phyloP scores from a whole-genome alignment of 306 rosid genomes.

The Dryas octopetala region DNA sequence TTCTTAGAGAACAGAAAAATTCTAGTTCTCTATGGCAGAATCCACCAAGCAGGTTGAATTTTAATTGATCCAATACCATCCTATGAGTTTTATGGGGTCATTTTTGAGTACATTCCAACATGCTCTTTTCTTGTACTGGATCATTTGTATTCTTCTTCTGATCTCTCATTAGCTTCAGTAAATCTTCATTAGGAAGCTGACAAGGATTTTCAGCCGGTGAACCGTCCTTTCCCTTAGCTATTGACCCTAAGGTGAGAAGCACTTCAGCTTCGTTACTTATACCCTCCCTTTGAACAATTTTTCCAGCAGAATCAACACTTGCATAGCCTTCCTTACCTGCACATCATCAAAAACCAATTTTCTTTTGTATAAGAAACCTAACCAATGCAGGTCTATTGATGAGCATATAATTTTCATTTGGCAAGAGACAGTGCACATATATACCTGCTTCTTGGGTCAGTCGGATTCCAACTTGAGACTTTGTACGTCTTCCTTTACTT shows the following conservation, averaged over 20 bases:
- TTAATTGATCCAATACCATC: background rate
- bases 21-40: slow-evolving; percentile 2
- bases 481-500: slow-evolving; percentile 23
- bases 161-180: slow-evolving; percentile 1
- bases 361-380: background rate
- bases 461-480: slow-evolving; percentile 14
- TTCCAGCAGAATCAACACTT: slow-evolving; percentile 14
- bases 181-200: slow-evolving; percentile 24
- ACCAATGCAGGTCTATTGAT: background rate
- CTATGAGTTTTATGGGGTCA: background rate
- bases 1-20: too few species aligned
- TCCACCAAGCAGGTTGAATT: background rate
- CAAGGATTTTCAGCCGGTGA: slow-evolving; percentile 14
- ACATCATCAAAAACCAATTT: slow-evolving; percentile 4
- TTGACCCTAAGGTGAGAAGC: slow-evolving; percentile 12
- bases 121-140: slow-evolving; percentile 23
- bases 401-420: slow-evolving; percentile 9
- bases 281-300: slow-evolving; percentile 12
- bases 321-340: slow-evolving; percentile 33
- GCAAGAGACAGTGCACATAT: slow-evolving; percentile 9
- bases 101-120: slow-evolving; percentile 25
- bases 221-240: slow-evolving; percentile 18
- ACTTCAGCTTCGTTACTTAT: slow-evolving; percentile 22
- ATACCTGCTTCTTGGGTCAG: slow-evolving; percentile 16
- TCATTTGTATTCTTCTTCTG: slow-evolving; percentile 20